These are phyloP conservation scores for Psilocybe cubensis DNA, from an alignment of 768 basidiomycete species.

Conservation along the genomic window DNA sequence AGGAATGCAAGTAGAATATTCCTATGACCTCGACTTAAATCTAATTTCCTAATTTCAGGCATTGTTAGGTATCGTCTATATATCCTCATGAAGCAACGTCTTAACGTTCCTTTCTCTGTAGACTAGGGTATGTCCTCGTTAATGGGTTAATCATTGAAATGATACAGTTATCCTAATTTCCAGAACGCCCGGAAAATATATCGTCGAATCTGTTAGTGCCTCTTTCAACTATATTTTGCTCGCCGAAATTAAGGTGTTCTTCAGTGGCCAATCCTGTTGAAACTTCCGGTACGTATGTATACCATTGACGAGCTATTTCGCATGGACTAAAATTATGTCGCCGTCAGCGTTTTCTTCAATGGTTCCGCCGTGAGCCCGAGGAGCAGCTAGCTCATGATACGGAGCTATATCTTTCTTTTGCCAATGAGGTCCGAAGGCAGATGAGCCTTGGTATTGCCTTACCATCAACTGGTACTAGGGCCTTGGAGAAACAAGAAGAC, in stretches of 20 bases:
- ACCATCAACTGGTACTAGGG: slow-evolving; percentile 39
- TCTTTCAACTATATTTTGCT: not conserved
- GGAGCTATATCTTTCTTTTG: slow-evolving; percentile 22
- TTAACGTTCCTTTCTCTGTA: too few relatives aligned
- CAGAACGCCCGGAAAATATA: slow-evolving; percentile 19
- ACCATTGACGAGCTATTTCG: not conserved
- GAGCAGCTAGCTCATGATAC: slow-evolving; percentile 25
- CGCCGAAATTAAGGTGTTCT: not conserved
- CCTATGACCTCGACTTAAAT: not conserved
- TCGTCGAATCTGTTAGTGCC: slow-evolving; percentile 21
- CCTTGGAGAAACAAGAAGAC: slow-evolving; percentile 41
- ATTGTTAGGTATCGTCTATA: not conserved
- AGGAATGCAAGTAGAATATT: slow-evolving; percentile 19
- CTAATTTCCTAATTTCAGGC: not conserved
- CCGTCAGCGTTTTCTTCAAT: slow-evolving; percentile 28
- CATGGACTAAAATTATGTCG: too few relatives aligned
- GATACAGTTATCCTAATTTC: not conserved
- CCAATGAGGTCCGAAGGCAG: slow-evolving; percentile 26
- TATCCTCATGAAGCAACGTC: too few relatives aligned
- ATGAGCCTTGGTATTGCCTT: slow-evolving; percentile 24
- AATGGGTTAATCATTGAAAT: not conserved
- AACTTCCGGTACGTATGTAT: slow-evolving; percentile 10
- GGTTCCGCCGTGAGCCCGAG: slow-evolving; percentile 32
- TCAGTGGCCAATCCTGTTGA: slow-evolving; percentile 20
- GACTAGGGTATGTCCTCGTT: not conserved